Conservation (phyloP, 2,329 filamentous ascomycete genomes). For the Aureobasidium sp. region DNA sequence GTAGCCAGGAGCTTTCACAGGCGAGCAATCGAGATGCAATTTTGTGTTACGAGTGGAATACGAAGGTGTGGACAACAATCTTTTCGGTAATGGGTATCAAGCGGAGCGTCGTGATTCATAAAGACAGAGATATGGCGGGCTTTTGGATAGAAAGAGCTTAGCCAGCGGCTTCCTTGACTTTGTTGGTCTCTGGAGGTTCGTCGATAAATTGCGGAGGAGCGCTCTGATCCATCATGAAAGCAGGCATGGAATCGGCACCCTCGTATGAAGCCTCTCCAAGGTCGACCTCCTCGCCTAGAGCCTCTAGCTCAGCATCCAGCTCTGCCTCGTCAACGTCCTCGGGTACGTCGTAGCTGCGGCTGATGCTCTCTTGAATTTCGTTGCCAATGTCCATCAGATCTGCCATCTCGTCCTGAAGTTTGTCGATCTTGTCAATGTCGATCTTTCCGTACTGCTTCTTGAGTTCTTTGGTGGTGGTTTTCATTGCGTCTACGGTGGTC, state of each 20-base stretch:
- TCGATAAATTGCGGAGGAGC: conserved; percentile 84
- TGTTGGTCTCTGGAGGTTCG: conserved; percentile 69
- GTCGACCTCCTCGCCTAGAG: conserved; percentile 88
- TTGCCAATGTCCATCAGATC: conserved; percentile 96
- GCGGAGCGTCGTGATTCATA: conserved; percentile 11
- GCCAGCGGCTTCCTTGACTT: conserved; percentile 73
- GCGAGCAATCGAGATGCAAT: not conserved
- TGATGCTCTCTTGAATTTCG: conserved; percentile 93
- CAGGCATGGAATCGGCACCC: conserved; percentile 52
- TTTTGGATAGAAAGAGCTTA: not conserved
- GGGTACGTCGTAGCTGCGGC: conserved; percentile 84
- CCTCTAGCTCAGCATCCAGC: conserved; percentile 92
- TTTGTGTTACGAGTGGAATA: too few species aligned
- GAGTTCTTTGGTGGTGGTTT: conserved; percentile 89
- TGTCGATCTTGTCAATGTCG: conserved; percentile 94
- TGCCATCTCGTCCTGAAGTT: conserved; percentile 97
- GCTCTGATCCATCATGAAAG: conserved; percentile 78
- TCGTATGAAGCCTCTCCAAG: conserved; percentile 61
- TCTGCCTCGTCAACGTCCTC: conserved; percentile 97
- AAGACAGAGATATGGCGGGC: not conserved
- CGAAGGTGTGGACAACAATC: not conserved
- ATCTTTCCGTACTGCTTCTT: conserved; percentile 95
- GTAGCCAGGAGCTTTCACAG: not conserved
- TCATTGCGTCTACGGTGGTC: conserved; percentile 96
- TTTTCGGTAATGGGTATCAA: conserved; percentile 5